Base-by-base conservation (phyloP, 2,329 filamentous ascomycete species). In the Arthrobotrys pseudoclavata region DNA sequence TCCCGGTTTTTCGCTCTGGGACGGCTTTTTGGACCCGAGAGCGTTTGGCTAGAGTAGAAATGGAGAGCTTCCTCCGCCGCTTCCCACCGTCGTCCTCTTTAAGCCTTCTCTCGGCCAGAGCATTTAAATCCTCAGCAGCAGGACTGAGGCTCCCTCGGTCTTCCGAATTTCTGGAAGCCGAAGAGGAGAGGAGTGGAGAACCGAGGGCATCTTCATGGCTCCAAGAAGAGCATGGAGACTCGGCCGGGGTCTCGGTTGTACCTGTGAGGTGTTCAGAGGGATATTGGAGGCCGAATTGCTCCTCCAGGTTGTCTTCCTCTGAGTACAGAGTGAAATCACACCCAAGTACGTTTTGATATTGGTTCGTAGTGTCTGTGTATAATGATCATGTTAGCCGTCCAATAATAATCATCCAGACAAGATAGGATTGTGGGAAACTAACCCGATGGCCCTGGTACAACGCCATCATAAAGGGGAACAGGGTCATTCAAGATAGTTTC, bases 171-270 rank as follows among this genome's bases (percentile, higher is more conserved):
- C 10, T 40, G 13, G 24, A 48, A 48, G 24, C 37, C 13, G 3
- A 12, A 6, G 24, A 24, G 4, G 47, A 24, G 3, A 24, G 2
- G 9, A 15, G 2, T 10, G 68, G 69, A 15, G 69, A 66, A 4
- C 60, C 69, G 26, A 47, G 37, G 7, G 69, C 69, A 40, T 72
- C 69, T 5, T 37, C 61, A n/a, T 52, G 29, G 15, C 29, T 40
- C 37, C 12, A 18, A 26, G 63, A 31, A 5, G 57, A 57, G 57
- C 26, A 9, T 15, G 69, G 60, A 0, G 69, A 72, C 9, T 29
- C n/a, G 10, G 60, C n/a, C 0, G 10, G 26, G 40, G 24, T 40
- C 20, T 12, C n/a, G n/a, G n/a, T n/a, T n/a, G n/a, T n/a, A n/a
- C 24, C 37, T 48, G 22, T 3, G 24, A 24, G 31, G 31, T 37